Conservation (phyloP, 345 rosid genomes). For the Cochlearia excelsa region DNA sequence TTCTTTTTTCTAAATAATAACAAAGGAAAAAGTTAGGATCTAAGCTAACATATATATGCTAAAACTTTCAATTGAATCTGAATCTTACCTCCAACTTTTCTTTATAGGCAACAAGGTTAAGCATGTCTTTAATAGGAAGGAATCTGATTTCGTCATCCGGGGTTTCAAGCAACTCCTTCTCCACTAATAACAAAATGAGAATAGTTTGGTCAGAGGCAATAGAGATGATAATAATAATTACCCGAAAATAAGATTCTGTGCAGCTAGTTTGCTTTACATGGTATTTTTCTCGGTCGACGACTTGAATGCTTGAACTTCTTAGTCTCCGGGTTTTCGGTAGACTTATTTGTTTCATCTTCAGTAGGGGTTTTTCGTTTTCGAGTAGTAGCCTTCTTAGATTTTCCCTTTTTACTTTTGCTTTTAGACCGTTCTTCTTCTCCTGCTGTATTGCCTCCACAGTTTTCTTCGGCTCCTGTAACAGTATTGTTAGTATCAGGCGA, state of each 20-base stretch:
- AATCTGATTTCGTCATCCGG: conserved; percentile 66
- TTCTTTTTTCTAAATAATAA: conserved; percentile 54
- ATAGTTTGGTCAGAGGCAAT: conserved; percentile 14
- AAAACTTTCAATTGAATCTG: background rate
- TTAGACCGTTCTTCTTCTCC: conserved; percentile 25
- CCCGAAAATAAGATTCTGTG: background rate
- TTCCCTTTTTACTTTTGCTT: conserved; percentile 28
- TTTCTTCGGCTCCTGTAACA: conserved; percentile 20
- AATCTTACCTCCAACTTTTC: conserved; percentile 57
- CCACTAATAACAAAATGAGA: conserved; percentile 40
- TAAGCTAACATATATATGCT: background rate
- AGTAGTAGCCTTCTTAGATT: conserved; percentile 30
- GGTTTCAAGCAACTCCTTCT: conserved; percentile 57
- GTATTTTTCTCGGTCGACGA: conserved; percentile 56
- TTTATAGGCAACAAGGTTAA: conserved; percentile 59
- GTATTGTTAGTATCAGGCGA: conserved; percentile 20
- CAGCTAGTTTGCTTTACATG: conserved; percentile 34
- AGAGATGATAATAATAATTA: background rate
- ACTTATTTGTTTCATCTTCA: conserved; percentile 40
- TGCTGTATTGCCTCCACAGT: conserved; percentile 26
- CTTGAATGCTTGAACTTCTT: conserved; percentile 79
- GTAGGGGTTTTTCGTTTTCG: conserved; percentile 44
- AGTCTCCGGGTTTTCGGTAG: conserved; percentile 43
- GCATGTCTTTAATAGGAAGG: conserved; percentile 66
- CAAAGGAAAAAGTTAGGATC: conserved; percentile 6